Percentiles rank a stretch among this genome's conserved stretches.
Conservation (phyloP, 306 rosid genomes). For the Chamaecrista fasciculata region DNA sequence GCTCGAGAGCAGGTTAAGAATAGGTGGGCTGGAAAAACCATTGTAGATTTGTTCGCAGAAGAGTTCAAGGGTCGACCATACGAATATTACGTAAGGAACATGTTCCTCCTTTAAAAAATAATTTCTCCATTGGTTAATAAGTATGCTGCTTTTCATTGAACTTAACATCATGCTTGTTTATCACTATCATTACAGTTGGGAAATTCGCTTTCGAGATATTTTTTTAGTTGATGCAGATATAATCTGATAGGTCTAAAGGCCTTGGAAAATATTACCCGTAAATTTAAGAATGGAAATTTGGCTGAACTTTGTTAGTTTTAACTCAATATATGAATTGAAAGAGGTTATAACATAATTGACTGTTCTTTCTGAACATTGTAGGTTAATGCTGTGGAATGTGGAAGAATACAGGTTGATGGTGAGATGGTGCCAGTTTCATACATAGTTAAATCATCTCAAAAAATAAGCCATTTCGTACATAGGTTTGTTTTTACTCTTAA, state of each 20-base stretch:
- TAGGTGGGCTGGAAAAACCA: conserved; percentile 90
- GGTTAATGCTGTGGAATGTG: conserved; percentile 25
- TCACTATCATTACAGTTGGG: background rate
- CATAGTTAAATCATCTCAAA: conserved; percentile 51
- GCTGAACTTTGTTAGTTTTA: background rate
- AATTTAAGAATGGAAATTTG: background rate
- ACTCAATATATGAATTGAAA: background rate
- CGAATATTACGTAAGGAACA: conserved; percentile 68
- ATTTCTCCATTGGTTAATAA: background rate
- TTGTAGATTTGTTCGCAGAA: conserved; percentile 81
- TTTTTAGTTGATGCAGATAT: background rate
- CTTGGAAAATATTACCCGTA: background rate
- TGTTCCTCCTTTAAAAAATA: background rate
- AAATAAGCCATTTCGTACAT: conserved; percentile 67
- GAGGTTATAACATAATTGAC: background rate
- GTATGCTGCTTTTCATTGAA: background rate
- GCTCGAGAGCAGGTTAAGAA: conserved; percentile 64
- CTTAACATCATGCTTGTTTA: background rate
- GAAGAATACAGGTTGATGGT: conserved; percentile 26
- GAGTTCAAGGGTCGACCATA: conserved; percentile 89
- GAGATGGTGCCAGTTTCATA: conserved; percentile 20
- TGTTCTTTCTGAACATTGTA: background rate
- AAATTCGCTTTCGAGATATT: background rate
- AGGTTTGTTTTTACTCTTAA: conserved; percentile 39
- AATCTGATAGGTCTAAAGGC: background rate